Evolutionary conservation across 176 grass and related monocot genomes (phyloP), one percentile per base, ranked within the genome.

Genomic region (Oryza officinalis): DNA sequence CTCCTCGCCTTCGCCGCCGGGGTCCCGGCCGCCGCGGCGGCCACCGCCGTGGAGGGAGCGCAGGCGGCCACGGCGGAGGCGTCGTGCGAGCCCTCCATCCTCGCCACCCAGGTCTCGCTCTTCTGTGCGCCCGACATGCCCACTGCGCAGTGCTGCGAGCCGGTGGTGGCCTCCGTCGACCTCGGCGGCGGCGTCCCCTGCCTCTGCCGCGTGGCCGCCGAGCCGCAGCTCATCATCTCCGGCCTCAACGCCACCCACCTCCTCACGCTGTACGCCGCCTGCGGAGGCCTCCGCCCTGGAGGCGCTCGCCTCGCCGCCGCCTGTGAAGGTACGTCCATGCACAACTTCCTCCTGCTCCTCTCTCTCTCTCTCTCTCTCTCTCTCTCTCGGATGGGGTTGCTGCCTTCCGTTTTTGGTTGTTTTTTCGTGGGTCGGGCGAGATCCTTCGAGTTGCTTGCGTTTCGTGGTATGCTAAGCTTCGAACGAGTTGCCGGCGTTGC

Each of bases 171-270:
- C 27, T 26, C 52, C 71, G 37, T 46, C 71, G 71, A 72, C 54
- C 69, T 73, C 60, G 71, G 69, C 10, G 69, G 71, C 59, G 81
- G 71, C 27, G 71, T 65, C 27, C 69, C 60, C 68, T 74, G 81
- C 81, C 69, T 74, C 81, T 83, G 81, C 81, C 71, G 81, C 54
- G 81, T 74, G 38, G 81, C 81, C 2, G 71, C 71, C 10, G 81
- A 73, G 71, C 69, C 81, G 26, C 81, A 46, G 81, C 81, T 74
- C 43, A 71, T 46, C 81, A 47, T 74, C 40, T 71, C 47, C 40
- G 81, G 81, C 27, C 81, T 83, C 71, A 83, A 83, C 81, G 81
- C 70, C 71, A 74, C 81, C 27, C 81, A 72, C 37, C 59, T 83
- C 60, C 59, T 83, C 69, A 33, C 71, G 26, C 81, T 83, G 9